phyloP scores from a whole-genome alignment of 164 flowering plant genomes.

The Umbilicus rupestris region DNA sequence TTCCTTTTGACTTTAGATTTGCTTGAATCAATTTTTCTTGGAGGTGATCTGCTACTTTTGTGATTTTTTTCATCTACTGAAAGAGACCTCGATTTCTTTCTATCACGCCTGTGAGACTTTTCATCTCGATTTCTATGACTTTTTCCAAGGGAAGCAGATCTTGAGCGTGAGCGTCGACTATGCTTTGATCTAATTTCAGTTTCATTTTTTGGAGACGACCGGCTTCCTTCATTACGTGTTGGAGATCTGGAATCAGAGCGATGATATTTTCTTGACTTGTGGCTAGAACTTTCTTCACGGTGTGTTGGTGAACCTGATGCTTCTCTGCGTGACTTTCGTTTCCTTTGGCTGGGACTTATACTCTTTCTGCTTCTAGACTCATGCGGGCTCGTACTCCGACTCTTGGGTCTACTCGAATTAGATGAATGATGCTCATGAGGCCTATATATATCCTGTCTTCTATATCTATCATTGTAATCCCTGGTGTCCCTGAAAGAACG shows the following conservation, averaged over 20 bases:
- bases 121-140: slow-evolving; percentile 18
- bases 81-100: slow-evolving; percentile 12
- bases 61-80: slow-evolving; percentile 22
- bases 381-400: slow-evolving; percentile 53
- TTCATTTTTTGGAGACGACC: slow-evolving; percentile 26
- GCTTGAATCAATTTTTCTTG: slow-evolving; percentile 13
- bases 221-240: slow-evolving; percentile 21
- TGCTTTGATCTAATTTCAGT: slow-evolving; percentile 19
- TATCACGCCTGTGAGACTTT: slow-evolving; percentile 15
- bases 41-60: slow-evolving; percentile 17
- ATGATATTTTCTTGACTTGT: slow-evolving; percentile 30
- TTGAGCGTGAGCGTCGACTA: slow-evolving; percentile 27
- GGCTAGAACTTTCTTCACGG: slow-evolving; percentile 33
- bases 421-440: slow-evolving; percentile 47
- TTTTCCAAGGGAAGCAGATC: slow-evolving; percentile 13
- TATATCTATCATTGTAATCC: slow-evolving; percentile 36
- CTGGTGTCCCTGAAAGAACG: slow-evolving; percentile 41
- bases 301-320: slow-evolving; percentile 40
- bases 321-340: slow-evolving; percentile 40
- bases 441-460: slow-evolving; percentile 48
- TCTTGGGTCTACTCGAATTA: slow-evolving; percentile 52
- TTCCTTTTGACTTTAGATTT: slow-evolving; percentile 17
- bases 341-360: slow-evolving; percentile 58
- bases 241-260: slow-evolving; percentile 52
- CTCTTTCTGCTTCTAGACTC: slow-evolving; percentile 58